Base-by-base conservation (phyloP, 2,329 filamentous ascomycete species). In the Lomentospora prolificans region DNA sequence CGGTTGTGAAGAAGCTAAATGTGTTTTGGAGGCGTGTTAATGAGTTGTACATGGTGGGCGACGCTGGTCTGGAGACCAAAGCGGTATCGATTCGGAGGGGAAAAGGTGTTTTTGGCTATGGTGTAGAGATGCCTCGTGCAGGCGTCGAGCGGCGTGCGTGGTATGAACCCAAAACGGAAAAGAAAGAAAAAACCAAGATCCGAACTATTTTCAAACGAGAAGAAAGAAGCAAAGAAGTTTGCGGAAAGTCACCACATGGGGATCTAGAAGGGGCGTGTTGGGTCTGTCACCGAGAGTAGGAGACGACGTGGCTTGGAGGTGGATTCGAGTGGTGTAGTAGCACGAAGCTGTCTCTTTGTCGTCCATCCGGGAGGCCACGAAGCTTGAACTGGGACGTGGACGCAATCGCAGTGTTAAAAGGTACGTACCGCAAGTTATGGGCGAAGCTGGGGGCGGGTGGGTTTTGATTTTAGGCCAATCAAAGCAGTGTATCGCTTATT, bases 1-100 rank as follows among this genome's bases (percentile, higher is more conserved):
- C 90, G 25, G 90, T 95, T 17, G 94, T 97, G 78, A 97, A 96
- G 82, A 95, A 96, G 71, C 94, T 90, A 70, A 99, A 99, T 69
- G 90, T 86, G 74, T 90, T 92, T 72, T 99, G 94, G 62, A 86
- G 71, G 63, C 94, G 89, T 60, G 88, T 90, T 51, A 95, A 73
- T 50, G 87, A 82, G 67, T 89, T 95, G 73, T 96, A 86, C 94
- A 99, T 97, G 59, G 58, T 78, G 74, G 66, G 61, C 58, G 25
- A 52, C 10, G 27, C 8, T 19, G 50, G 14, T 17, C 6, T n/a
- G 10, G 50, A 22, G 9, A n/a, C 14, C n/a, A 14, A 4, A 14
- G n/a, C 17, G 46, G 48, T 22, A 30, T 10, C 8, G 50, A 19
- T 2, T n/a, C 14, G n/a, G 50, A 30, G 48, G 14, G 10, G 14